Evolutionary conservation across 805 yeast species (phyloP).

Genomic region (Hermanozyma aechmeae): DNA sequence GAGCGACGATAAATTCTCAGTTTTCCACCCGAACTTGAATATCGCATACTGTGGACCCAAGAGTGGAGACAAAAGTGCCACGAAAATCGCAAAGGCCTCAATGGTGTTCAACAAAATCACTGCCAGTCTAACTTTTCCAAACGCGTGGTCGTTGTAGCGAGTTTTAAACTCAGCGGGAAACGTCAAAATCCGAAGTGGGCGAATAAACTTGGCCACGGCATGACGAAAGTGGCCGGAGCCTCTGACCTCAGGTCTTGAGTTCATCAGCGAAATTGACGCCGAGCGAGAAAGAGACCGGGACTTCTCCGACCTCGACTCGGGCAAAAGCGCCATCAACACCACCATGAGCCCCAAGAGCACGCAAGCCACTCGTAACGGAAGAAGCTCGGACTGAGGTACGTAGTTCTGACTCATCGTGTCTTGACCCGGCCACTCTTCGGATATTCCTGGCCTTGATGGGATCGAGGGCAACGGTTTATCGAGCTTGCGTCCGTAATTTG

Average conservation of each 20-base stretch:
- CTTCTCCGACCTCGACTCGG: slow-evolving; percentile 1
- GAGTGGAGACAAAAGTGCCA: too few species aligned
- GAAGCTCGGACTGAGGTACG: too few species aligned
- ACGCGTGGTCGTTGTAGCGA: neutral
- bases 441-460: too few species aligned
- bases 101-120: neutral
- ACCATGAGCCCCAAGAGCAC: too few species aligned
- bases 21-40: slow-evolving; percentile 1
- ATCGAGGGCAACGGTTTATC: too few species aligned
- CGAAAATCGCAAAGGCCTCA: neutral
- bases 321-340: neutral
- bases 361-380: too few species aligned
- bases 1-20: neutral
- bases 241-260: neutral
- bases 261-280: slow-evolving; percentile 1
- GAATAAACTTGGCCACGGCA: neutral
- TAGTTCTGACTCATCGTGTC: too few species aligned
- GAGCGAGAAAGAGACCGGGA: neutral
- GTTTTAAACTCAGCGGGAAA: slow-evolving; percentile 1
- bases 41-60: slow-evolving; percentile 1
- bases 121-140: neutral
- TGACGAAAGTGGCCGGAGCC: neutral
- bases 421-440: too few species aligned
- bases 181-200: slow-evolving; percentile 1
- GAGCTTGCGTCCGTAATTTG: neutral